phyloP scores from a whole-genome alignment of 2,329 filamentous ascomycete genomes.

The Biscogniauxia mediterranea region DNA sequence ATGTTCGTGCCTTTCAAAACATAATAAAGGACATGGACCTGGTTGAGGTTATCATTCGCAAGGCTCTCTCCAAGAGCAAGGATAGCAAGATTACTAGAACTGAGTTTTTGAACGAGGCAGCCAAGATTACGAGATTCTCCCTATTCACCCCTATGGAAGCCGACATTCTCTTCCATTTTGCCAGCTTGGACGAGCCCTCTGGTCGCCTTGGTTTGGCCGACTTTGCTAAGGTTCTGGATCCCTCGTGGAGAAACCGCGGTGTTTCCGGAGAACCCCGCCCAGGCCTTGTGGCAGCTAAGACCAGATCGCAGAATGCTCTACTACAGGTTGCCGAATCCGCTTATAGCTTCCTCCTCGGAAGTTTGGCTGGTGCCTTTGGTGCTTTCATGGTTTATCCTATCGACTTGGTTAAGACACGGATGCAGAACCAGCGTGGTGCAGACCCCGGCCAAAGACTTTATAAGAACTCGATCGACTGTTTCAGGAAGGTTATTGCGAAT shows the following conservation, averaged over 20 bases:
- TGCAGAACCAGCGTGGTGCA: conserved; percentile 91
- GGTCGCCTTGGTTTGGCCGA: conserved; percentile 78
- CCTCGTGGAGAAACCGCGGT: conserved; percentile 77
- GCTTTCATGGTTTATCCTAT: conserved; percentile 99
- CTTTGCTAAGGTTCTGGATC: conserved; percentile 93
- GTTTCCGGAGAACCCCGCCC: conserved; percentile 44
- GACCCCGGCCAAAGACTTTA: conserved; percentile 85
- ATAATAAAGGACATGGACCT: conserved; percentile 97
- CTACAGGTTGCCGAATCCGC: conserved; percentile 69
- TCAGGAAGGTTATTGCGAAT: conserved; percentile 87
- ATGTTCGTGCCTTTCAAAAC: conserved; percentile 96
- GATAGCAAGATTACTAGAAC: conserved; percentile 93
- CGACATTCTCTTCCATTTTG: conserved; percentile 98
- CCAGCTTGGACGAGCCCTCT: conserved; percentile 84
- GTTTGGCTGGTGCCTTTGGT: conserved; percentile 90
- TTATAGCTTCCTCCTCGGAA: conserved; percentile 89
- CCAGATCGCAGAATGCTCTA: conserved; percentile 56
- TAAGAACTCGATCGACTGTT: conserved; percentile 96
- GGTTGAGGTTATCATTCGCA: conserved; percentile 88
- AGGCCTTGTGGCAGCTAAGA: conserved; percentile 45
- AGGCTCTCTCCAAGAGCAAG: conserved; percentile 75
- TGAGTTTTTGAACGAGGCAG: conserved; percentile 93
- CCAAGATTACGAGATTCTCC: conserved; percentile 87
- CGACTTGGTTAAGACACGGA: conserved; percentile 94
- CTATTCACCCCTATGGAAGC: conserved; percentile 98